Evolutionary conservation across 1,139 yeast genomes (phyloP), one percentile per base, ranked within the genome.

Genomic region (Kodamaea sp.): DNA sequence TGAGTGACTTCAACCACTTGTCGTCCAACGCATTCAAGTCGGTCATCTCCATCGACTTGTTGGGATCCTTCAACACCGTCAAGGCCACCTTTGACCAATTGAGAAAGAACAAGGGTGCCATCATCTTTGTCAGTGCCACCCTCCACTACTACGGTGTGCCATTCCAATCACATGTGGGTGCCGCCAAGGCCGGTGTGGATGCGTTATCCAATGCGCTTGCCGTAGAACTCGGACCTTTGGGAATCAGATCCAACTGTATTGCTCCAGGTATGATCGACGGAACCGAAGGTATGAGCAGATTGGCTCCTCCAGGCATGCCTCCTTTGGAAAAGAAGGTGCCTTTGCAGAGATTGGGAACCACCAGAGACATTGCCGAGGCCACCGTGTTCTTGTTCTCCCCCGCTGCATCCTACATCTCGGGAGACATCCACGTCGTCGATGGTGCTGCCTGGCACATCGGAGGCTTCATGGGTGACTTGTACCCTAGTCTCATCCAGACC

Each of bases 111-210:
- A 78, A 78, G 57, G 97, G 97, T 12, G 60, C 77, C 3, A 70
- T 86, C n/a, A 47, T 89, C 7, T 87, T 89, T 50, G 84, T 89
- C 12, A 78, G 89, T 34, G 95, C 97, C 2, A 88, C 96, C 1
- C 68, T 89, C 37, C 96, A 89, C 59, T 86, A 85, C 59, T 77
- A 82, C 48, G 96, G 96, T 13, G 77, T 84, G 7, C 95, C 96
- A 6, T 78, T 83, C 62, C 96, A 89, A 61, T 54, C 77, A 5
- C 97, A 88, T 47, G 96, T 87, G 1, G 84, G 89, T 2, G 96
- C 97, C 0, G 96, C 96, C 5, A 89, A 89, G 63, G 96, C 96
- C 1, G 97, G 96, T 14, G 78, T 89, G 22, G 97, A 90, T 55
- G 94, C 96, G 0, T 65, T 89, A 28, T 80, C 89, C 14, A 80